phyloP scores from a whole-genome alignment of 106 monocot species.

The Dactylorhiza incarnata region DNA sequence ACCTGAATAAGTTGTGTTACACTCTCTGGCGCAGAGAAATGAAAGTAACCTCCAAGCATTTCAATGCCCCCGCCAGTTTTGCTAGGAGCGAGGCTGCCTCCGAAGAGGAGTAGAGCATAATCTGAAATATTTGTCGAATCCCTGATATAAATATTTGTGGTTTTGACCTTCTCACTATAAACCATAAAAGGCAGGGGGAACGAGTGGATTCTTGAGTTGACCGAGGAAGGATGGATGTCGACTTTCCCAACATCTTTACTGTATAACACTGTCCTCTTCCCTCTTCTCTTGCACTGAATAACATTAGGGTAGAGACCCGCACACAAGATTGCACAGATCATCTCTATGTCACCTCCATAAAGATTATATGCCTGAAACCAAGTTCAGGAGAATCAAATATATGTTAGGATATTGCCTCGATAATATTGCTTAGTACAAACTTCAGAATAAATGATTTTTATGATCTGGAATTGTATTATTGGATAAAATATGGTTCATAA shows the following conservation, averaged over 20 bases:
- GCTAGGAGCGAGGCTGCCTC: slow-evolving; percentile 56
- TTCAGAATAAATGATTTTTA: too few relatives aligned
- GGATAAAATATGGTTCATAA: too few relatives aligned
- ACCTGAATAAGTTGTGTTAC: slow-evolving; percentile 87
- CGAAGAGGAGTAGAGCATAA: slow-evolving; percentile 90
- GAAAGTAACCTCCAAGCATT: slow-evolving; percentile 95
- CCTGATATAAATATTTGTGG: slow-evolving; percentile 73
- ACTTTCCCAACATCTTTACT: slow-evolving; percentile 99
- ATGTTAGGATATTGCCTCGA: too few relatives aligned
- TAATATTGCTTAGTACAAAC: too few relatives aligned
- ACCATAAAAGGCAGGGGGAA: slow-evolving; percentile 94
- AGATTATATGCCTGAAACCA: slow-evolving; percentile 62
- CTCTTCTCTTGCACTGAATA: slow-evolving; percentile 91
- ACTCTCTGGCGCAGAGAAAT: slow-evolving; percentile 82
- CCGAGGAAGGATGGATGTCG: slow-evolving; percentile 93
- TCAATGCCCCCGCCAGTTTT: slow-evolving; percentile 74
- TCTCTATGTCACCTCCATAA: slow-evolving; percentile 84
- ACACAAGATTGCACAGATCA: slow-evolving; percentile 85
- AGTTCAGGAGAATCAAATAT: not conserved
- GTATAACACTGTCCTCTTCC: slow-evolving; percentile 89
- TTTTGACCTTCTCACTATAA: slow-evolving; percentile 93
- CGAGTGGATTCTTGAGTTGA: slow-evolving; percentile 67
- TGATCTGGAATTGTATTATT: too few relatives aligned
- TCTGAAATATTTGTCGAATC: slow-evolving; percentile 97
- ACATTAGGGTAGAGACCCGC: slow-evolving; percentile 97